Evolutionary conservation across 2,329 filamentous ascomycete species (phyloP), one percentile per base, ranked within the genome.

Genomic region (Cladorrhinum sp.): DNA sequence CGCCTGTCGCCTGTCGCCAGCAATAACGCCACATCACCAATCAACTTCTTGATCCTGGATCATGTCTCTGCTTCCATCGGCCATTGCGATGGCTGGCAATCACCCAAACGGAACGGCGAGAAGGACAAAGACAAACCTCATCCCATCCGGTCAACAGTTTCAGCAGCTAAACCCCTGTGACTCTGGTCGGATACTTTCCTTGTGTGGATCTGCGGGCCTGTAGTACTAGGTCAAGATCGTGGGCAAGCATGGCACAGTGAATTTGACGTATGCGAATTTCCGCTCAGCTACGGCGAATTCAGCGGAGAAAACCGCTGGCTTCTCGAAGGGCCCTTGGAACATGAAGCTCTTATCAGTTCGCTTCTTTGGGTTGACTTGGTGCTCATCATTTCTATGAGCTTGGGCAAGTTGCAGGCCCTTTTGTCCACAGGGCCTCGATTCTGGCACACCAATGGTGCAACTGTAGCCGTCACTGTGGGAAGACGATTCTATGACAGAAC

Each of bases 261-360:
- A 72, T 73, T 23, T 76, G 73, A 75, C 73, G 75, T 71, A 73
- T 76, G 73, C 72, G 73, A 46, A 70, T 70, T 70, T 73, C 70
- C 72, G 68, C 71, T 70, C 70, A 65, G 72, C 68, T 67, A 68
- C 64, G 68, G 66, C 68, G 63, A 65, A 64, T 64, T 68, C 56
- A 65, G 64, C 68, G 69, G 62, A 59, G 67, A 67, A 66, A 62
- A 61, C 65, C 64, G 58, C 63, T 57, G 60, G 57, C 57, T 71
- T 79, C 76, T 79, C 73, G 76, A 78, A 77, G 68, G 26, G 26
- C 26, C 26, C 26, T 16, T 36, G 66, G 63, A 55, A 33, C 65
- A 70, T 59, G 62, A 64, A 64, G 59, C 59, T 53, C 55, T 69
- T 66, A 63, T 65, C 68, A 59, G 62, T 46, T 12, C 18, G 14